Evolutionary conservation across 2,329 filamentous ascomycete species (phyloP).

Genomic region (Fusarium transvaalense): DNA sequence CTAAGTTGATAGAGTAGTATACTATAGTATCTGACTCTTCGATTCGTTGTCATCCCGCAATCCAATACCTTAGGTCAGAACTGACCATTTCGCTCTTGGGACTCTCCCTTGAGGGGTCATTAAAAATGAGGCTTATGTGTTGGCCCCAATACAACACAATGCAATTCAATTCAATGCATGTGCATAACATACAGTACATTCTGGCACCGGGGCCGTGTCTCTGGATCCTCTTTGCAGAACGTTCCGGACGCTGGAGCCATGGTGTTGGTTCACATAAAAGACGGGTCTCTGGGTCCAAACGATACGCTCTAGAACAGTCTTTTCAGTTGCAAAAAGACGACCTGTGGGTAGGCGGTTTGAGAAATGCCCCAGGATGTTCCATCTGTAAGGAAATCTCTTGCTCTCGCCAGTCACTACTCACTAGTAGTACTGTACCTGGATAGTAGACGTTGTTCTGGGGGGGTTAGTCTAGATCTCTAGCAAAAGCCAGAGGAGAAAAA

Average conservation of each 20-base stretch:
- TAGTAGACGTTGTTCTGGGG: background rate
- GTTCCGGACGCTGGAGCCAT: slow-evolving; percentile 7
- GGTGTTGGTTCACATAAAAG: slow-evolving; percentile 21
- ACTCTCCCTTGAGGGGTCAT: background rate
- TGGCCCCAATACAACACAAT: background rate
- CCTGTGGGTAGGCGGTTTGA: background rate
- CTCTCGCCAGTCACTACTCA: background rate
- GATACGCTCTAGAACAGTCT: slow-evolving; percentile 17
- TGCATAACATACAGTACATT: background rate
- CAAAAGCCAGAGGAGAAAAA: background rate
- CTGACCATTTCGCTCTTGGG: background rate
- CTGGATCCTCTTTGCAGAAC: slow-evolving; percentile 6
- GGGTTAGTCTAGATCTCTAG: background rate
- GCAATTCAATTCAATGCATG: too few relatives aligned
- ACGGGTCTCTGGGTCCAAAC: slow-evolving; percentile 8
- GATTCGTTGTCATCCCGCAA: slow-evolving; percentile 7
- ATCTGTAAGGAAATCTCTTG: background rate
- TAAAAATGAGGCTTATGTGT: slow-evolving; percentile 14
- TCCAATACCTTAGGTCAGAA: slow-evolving; percentile 4
- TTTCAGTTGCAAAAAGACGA: slow-evolving; percentile 5
- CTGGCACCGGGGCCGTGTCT: slow-evolving; percentile 8
- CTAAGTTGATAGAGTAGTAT: too few relatives aligned
- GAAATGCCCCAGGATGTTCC: background rate
- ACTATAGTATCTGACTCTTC: background rate
- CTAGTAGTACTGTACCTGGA: too few relatives aligned